Evolutionary conservation across 1,139 yeast genomes (phyloP).

Genomic region (Kazachstania sp.): DNA sequence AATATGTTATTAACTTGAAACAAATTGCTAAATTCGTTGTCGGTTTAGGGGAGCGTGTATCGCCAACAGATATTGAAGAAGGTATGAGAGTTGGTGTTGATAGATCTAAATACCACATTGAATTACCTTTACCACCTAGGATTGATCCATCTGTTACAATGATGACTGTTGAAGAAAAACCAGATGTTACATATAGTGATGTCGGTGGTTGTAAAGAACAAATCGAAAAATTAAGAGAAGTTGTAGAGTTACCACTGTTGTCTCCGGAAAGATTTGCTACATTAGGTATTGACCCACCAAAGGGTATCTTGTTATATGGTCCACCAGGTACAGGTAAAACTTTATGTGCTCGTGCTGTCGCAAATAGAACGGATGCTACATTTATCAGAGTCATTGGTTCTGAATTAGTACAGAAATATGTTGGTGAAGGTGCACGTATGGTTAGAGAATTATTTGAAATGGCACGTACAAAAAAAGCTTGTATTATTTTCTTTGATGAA

Average conservation of each 20-base stretch:
- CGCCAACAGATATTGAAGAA: slow-evolving; percentile 98
- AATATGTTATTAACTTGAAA: slow-evolving; percentile 91
- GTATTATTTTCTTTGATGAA: slow-evolving; percentile 89
- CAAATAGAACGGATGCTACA: slow-evolving; percentile 97
- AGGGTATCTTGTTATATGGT: slow-evolving; percentile 90
- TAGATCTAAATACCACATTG: slow-evolving; percentile 92
- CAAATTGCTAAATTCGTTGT: slow-evolving; percentile 98
- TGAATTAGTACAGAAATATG: slow-evolving; percentile 94
- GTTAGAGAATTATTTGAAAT: slow-evolving; percentile 95
- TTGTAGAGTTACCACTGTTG: slow-evolving; percentile 86
- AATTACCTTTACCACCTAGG: slow-evolving; percentile 92
- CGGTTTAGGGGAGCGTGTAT: slow-evolving; percentile 89
- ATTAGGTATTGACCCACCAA: slow-evolving; percentile 96
- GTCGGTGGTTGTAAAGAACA: slow-evolving; percentile 98
- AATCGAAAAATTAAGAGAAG: slow-evolving; percentile 93
- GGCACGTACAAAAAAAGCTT: slow-evolving; percentile 97
- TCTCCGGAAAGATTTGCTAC: slow-evolving; percentile 95
- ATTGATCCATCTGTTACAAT: slow-evolving; percentile 98
- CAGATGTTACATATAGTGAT: slow-evolving; percentile 83
- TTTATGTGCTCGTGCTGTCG: slow-evolving; percentile 95
- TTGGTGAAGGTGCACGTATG: slow-evolving; percentile 99
- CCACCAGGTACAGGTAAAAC: slow-evolving; percentile 99
- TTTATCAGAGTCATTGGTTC: slow-evolving; percentile 97
- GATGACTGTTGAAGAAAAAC: slow-evolving; percentile 99
- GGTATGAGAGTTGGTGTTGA: slow-evolving; percentile 99